Evolutionary conservation across 805 yeast genomes (phyloP), one percentile per base, ranked within the genome.

Genomic region (Candida dendrica): DNA sequence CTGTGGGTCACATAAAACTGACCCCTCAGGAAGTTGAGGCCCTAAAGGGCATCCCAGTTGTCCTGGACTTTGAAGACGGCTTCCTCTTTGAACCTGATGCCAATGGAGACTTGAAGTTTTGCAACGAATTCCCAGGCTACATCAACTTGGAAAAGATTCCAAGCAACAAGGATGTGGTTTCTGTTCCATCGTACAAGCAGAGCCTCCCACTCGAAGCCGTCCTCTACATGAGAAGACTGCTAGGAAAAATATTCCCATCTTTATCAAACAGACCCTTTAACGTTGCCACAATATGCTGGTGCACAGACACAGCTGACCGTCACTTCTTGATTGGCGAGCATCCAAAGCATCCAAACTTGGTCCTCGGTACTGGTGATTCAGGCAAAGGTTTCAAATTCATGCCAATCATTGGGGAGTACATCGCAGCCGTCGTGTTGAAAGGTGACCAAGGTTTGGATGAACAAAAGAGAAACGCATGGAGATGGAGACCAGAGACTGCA

Each of bases 71-170:
- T 16, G 66, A 63, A 16, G 47, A 50, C 35, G 70, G 70, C 3
- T 65, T 64, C 50, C 56, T 64, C 29, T 64, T 65, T 45, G 68
- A 64, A 40, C 65, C 68, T n/a, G 66, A 60, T 45, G 8, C 17
- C 9, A 50, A 60, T 32, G 48, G 54, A 34, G 58, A 59, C 11
- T 39, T 62, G 17, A 63, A 62, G 40, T 47, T 61, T 29, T 59
- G 62, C 42, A 61, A 61, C 44, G 67, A 63, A 46, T 59, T 57
- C 34, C 63, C 63, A 8, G 64, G 65, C 8, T 59, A 51, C 36
- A 56, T 56, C 24, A 52, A 59, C 38, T 38, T 40, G 14, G 15
- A n/a, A 31, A 33, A 14, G 24, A 22, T 22, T 22, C 24, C 24
- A 22, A 22, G 24, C 24, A 22, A 22, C 8, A 22, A 22, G 8